These are phyloP conservation scores for Extremus antarcticus DNA, from an alignment of 495 filamentous ascomycete species.

Conservation along the genomic window DNA sequence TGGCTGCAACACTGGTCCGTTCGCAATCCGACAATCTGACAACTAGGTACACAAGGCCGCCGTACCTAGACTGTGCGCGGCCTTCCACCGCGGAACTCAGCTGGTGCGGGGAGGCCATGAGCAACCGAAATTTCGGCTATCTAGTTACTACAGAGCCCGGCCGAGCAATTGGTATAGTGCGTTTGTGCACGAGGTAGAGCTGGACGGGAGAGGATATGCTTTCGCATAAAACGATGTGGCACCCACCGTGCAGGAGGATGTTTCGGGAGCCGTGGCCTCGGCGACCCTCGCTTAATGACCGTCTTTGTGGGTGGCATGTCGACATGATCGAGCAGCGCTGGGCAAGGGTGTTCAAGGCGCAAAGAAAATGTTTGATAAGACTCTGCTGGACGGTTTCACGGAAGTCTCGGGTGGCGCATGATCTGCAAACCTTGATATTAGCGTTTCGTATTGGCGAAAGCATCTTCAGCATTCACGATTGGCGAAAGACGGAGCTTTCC, in stretches of 20 bases:
- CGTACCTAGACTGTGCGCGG: slow-evolving; percentile 37
- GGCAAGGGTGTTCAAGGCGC: too few relatives aligned
- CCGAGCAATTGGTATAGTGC: slow-evolving; percentile 34
- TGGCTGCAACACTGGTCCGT: slow-evolving; percentile 38
- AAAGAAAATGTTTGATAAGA: too few relatives aligned
- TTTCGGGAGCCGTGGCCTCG: slow-evolving; percentile 26
- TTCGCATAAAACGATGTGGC: slow-evolving; percentile 41
- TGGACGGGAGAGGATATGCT: slow-evolving; percentile 34
- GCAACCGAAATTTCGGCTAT: slow-evolving; percentile 26
- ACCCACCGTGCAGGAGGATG: slow-evolving; percentile 20
- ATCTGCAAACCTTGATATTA: too few relatives aligned
- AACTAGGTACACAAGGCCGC: slow-evolving; percentile 32
- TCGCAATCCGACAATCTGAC: slow-evolving; percentile 26
- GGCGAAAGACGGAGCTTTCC: too few relatives aligned
- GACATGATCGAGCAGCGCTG: too few relatives aligned
- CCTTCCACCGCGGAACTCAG: slow-evolving; percentile 34
- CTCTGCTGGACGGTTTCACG: too few relatives aligned
- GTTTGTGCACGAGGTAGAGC: slow-evolving; percentile 35
- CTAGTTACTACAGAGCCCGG: slow-evolving; percentile 25
- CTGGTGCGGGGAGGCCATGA: slow-evolving; percentile 30
- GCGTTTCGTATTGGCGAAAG: too few relatives aligned
- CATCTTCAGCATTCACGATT: too few relatives aligned
- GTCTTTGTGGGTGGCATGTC: slow-evolving; percentile 24
- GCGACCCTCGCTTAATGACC: slow-evolving; percentile 17
- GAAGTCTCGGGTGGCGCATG: too few relatives aligned